Percentiles rank a stretch among this genome's conserved stretches.
Evolutionary conservation across 202 grass and related monocot species (phyloP).

Genomic region (Thinopyrum obtusiflorum): DNA sequence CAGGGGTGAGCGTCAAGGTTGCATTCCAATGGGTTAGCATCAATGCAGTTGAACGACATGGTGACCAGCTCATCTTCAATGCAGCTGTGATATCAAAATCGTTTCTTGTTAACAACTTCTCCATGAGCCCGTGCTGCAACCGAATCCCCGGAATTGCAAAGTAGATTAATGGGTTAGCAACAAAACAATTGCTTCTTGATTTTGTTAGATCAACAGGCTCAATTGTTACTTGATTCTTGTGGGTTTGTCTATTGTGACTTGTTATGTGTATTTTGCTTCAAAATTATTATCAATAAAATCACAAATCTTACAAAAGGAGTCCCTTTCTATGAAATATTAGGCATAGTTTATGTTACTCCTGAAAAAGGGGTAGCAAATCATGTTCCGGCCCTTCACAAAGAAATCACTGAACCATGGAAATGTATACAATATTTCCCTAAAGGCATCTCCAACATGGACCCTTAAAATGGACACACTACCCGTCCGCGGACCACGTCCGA

Average conservation of each 20-base stretch:
- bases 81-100: background rate
- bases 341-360: background rate
- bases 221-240: background rate
- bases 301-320: background rate
- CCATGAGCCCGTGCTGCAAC: background rate
- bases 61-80: background rate
- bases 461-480: no score
- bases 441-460: no score
- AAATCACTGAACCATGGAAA: background rate
- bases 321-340: background rate
- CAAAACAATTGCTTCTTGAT: background rate
- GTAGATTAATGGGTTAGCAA: background rate
- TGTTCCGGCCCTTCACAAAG: background rate
- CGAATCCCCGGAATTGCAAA: background rate
- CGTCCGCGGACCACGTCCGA: no score
- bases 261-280: background rate
- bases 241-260: background rate
- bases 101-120: background rate
- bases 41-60: slow-evolving; percentile 11
- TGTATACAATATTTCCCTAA: no score
- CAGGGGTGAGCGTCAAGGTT: slow-evolving; percentile 49
- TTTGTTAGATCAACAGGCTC: background rate
- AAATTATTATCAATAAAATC: background rate
- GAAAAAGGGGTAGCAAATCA: background rate
- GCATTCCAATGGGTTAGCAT: slow-evolving; percentile 41